Percentiles rank a stretch among this genome's conserved stretches.
Evolutionary conservation across 495 filamentous ascomycete genomes (phyloP).

Genomic region (Delitschia confertaspora): DNA sequence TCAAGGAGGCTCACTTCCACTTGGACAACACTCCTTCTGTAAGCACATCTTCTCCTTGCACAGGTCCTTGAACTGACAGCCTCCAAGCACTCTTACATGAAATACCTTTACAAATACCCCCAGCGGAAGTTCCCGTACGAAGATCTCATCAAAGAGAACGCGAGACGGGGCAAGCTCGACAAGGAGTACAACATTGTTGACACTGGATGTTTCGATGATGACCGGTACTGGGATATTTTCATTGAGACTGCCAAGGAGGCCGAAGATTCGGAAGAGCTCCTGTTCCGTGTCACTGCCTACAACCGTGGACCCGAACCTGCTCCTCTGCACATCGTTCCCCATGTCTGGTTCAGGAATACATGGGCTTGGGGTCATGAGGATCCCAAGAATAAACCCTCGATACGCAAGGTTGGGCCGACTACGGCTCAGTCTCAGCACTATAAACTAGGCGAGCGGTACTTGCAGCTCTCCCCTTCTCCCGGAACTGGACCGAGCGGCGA

Average conservation of each 20-base stretch:
- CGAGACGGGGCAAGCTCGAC: conserved; percentile 60
- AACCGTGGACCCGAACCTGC: conserved; percentile 87
- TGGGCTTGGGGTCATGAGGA: conserved; percentile 84
- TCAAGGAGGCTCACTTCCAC: conserved; percentile 96
- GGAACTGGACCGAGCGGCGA: conserved; percentile 65
- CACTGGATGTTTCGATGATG: conserved; percentile 83
- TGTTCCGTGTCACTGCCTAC: conserved; percentile 93
- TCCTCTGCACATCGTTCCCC: conserved; percentile 84
- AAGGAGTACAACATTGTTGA: conserved; percentile 87
- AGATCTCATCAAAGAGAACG: conserved; percentile 75
- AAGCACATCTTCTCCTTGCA: conserved; percentile 30
- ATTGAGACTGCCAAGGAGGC: conserved; percentile 93
- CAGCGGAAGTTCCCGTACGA: conserved; percentile 88
- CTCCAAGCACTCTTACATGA: conserved; percentile 91
- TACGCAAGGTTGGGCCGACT: conserved; percentile 54
- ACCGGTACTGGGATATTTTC: conserved; percentile 92
- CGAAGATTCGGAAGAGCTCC: conserved; percentile 77
- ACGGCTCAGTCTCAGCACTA: conserved; percentile 64
- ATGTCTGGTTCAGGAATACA: conserved; percentile 95
- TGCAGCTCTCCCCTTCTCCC: conserved; percentile 82
- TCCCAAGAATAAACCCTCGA: conserved; percentile 62
- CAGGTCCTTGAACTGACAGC: conserved; percentile 30
- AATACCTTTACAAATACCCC: conserved; percentile 94
- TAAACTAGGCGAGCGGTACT: conserved; percentile 71
- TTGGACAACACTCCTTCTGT: conserved; percentile 76